These are phyloP conservation scores for Aspergillus intermedius DNA, from an alignment of 2,329 filamentous ascomycete genomes.

Conservation along the genomic window DNA sequence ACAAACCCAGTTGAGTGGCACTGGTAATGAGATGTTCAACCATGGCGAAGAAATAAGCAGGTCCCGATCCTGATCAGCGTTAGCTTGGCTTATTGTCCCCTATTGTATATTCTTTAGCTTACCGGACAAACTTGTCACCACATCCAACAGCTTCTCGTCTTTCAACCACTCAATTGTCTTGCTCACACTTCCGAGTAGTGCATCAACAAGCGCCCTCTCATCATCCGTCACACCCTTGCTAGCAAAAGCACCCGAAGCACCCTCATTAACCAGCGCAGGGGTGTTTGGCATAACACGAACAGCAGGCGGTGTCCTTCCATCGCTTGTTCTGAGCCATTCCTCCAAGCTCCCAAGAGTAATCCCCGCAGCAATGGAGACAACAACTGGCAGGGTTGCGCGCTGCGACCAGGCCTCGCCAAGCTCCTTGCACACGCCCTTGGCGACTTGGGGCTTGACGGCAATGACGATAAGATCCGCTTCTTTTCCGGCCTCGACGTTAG, in stretches of 20 bases:
- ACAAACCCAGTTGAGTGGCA: conserved; percentile 25
- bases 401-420: conserved; percentile 21
- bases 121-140: conserved; percentile 33
- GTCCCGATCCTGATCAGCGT: conserved; percentile 24
- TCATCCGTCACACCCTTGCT: conserved; percentile 18
- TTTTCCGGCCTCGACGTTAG: conserved; percentile 20
- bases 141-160: conserved; percentile 26
- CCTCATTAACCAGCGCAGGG: conserved; percentile 27
- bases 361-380: conserved; percentile 30
- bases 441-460: conserved; percentile 30
- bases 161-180: conserved; percentile 31
- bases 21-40: conserved; percentile 29
- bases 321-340: conserved; percentile 21
- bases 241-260: conserved; percentile 25
- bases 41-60: conserved; percentile 33
- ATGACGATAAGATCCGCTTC: conserved; percentile 27
- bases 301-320: conserved; percentile 20
- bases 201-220: conserved; percentile 27
- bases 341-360: conserved; percentile 26
- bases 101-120: conserved; percentile 3
- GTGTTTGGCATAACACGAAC: conserved; percentile 34
- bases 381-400: conserved; percentile 19
- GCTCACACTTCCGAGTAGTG: conserved; percentile 24
- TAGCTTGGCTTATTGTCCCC: background rate
- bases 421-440: conserved; percentile 28